phyloP scores from a whole-genome alignment of 2,329 filamentous ascomycete species.

The Fusarium sp. region DNA sequence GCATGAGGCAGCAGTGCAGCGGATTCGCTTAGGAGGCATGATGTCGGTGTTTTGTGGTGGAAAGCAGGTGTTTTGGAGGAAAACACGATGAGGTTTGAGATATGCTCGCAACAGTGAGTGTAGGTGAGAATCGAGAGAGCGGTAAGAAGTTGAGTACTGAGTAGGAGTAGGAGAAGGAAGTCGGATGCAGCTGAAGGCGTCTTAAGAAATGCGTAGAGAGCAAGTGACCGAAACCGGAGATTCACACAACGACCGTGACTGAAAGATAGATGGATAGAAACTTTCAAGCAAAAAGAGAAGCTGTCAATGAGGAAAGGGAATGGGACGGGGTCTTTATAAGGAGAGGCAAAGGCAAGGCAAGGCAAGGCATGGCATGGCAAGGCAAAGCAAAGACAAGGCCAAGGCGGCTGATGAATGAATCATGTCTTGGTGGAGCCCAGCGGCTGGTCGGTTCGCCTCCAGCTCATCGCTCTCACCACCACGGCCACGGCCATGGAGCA shows the following conservation, averaged over 20 bases:
- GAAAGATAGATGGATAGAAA: conserved; percentile 24
- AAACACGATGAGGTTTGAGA: conserved; percentile 1
- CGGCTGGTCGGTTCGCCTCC: conserved; percentile 48
- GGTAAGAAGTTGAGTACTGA: background rate
- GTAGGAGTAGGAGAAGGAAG: conserved; percentile 1
- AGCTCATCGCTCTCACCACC: conserved; percentile 37
- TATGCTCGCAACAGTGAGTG: conserved; percentile 26
- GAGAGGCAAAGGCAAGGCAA: conserved; percentile 19
- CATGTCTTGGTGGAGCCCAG: conserved; percentile 48
- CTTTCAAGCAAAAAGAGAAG: conserved; percentile 20
- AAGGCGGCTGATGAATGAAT: conserved; percentile 51
- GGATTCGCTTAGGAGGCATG: conserved; percentile 81
- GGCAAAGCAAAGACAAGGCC: conserved; percentile 26
- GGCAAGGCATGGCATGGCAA: conserved; percentile 17
- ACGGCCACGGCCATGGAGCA: conserved; percentile 31
- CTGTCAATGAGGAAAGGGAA: conserved; percentile 17
- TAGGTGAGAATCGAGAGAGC: conserved; percentile 19
- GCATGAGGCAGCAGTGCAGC: conserved; percentile 92
- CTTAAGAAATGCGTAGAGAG: conserved; percentile 28
- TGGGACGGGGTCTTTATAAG: conserved; percentile 44
- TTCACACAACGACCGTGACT: conserved; percentile 37
- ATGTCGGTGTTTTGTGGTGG: conserved; percentile 41
- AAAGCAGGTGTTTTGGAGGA: conserved; percentile 6
- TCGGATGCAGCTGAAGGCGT: conserved; percentile 28
- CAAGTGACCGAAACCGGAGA: conserved; percentile 30